phyloP scores from a whole-genome alignment of 2,329 filamentous ascomycete genomes.

The Gyromitra esculenta region DNA sequence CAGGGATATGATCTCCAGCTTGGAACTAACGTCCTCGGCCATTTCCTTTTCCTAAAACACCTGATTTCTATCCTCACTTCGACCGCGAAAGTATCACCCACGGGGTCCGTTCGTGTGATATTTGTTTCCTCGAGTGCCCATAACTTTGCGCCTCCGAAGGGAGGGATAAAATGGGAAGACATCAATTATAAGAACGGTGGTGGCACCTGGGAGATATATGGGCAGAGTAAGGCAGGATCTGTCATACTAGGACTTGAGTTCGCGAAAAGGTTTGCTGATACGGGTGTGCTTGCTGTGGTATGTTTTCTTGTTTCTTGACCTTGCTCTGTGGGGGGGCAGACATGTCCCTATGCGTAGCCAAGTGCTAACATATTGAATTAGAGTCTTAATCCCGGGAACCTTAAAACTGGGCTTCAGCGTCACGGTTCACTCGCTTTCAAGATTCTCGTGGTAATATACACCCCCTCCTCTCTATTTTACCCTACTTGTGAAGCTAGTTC shows the following conservation, averaged over 20 bases:
- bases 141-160: constrained; percentile 52
- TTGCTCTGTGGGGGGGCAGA: constrained; percentile 56
- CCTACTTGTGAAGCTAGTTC: background rate
- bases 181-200: constrained; percentile 53
- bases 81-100: constrained; percentile 52
- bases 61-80: constrained; percentile 45
- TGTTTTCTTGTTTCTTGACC: constrained; percentile 35
- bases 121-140: constrained; percentile 58
- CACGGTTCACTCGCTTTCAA: constrained; percentile 52
- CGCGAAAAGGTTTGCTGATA: constrained; percentile 57
- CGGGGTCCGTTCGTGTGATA: constrained; percentile 58
- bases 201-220: constrained; percentile 59
- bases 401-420: constrained; percentile 61
- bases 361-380: background rate
- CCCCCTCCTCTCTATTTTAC: background rate
- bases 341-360: constrained; percentile 21
- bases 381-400: constrained; percentile 61
- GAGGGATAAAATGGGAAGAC: constrained; percentile 57
- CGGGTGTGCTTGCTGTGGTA: constrained; percentile 56
- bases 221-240: constrained; percentile 59
- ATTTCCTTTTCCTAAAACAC: constrained; percentile 49
- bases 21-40: constrained; percentile 55
- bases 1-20: constrained; percentile 54
- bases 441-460: constrained; percentile 42
- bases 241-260: constrained; percentile 59